Evolutionary conservation across 768 basidiomycete genomes (phyloP).

Genomic region (Termitomyces sp.): DNA sequence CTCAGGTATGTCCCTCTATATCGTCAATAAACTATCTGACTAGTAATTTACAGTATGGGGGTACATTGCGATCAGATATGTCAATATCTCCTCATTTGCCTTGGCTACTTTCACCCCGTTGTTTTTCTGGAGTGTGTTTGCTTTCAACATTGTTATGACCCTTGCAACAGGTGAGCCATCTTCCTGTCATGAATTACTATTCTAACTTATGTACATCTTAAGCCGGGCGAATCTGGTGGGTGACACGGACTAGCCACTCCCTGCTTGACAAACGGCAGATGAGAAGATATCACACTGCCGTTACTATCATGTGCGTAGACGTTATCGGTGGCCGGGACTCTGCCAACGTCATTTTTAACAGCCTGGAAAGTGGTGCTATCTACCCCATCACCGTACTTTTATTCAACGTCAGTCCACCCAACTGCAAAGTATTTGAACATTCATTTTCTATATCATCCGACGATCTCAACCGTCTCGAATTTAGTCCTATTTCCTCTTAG

Average conservation of each 20-base stretch:
- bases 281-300: neutral
- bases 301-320: neutral
- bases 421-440: neutral
- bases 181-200: neutral
- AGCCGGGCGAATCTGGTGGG: slow-evolving; percentile 3
- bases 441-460: neutral
- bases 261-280: slow-evolving; percentile 1
- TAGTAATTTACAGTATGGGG: neutral
- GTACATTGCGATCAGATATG: neutral
- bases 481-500: neutral
- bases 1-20: neutral
- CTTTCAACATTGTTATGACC: neutral
- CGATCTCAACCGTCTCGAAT: neutral
- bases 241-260: neutral
- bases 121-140: slow-evolving; percentile 1
- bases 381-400: slow-evolving; percentile 1
- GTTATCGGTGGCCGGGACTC: neutral
- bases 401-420: neutral
- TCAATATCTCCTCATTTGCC: neutral
- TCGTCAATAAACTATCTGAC: neutral
- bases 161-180: neutral
- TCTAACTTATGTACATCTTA: neutral
- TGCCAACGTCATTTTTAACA: neutral
- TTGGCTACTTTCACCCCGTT: neutral
- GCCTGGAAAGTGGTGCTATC: neutral